Percentiles rank a stretch among this genome's conserved stretches.
Conservation (phyloP, 352 stramenopile genomes). For the Globisporangium irregulare region DNA sequence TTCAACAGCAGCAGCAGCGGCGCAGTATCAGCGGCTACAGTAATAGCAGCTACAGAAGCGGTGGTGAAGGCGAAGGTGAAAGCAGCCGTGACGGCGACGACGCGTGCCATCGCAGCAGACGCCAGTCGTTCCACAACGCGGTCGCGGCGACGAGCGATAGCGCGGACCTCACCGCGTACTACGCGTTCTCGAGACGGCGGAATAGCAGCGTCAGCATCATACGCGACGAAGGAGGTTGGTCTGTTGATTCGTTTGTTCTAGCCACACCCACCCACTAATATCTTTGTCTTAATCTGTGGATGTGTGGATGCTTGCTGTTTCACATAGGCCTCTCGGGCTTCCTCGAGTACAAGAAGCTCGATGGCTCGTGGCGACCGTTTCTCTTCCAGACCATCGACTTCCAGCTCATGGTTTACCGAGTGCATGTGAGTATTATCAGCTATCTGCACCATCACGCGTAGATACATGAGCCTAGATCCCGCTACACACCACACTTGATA, state of each 20-base stretch:
- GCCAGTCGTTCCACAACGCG: slow-evolving; percentile 17
- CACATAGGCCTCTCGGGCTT: slow-evolving; percentile 43
- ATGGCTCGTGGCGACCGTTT: slow-evolving; percentile 71
- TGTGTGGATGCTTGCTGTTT: not conserved
- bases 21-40: slow-evolving; percentile 1
- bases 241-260: not conserved
- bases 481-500: not conserved
- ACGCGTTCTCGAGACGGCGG: slow-evolving; percentile 51
- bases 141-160: slow-evolving; percentile 22
- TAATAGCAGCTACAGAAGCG: not conserved
- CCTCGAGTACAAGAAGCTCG: slow-evolving; percentile 67
- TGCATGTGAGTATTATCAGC: slow-evolving; percentile 40
- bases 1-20: not conserved
- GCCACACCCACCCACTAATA: not conserved
- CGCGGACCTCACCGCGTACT: slow-evolving; percentile 57
- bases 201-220: slow-evolving; percentile 40
- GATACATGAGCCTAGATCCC: not conserved
- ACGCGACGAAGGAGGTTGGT: slow-evolving; percentile 36
- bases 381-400: slow-evolving; percentile 74
- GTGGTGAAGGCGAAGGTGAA: not conserved
- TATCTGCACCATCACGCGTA: not conserved
- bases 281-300: not conserved
- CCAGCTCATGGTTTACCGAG: slow-evolving; percentile 66
- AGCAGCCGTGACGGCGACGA: not conserved
- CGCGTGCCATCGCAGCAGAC: not conserved